phyloP scores from a whole-genome alignment of 768 basidiomycete species.

The Cystofilobasidium bisporidii region DNA sequence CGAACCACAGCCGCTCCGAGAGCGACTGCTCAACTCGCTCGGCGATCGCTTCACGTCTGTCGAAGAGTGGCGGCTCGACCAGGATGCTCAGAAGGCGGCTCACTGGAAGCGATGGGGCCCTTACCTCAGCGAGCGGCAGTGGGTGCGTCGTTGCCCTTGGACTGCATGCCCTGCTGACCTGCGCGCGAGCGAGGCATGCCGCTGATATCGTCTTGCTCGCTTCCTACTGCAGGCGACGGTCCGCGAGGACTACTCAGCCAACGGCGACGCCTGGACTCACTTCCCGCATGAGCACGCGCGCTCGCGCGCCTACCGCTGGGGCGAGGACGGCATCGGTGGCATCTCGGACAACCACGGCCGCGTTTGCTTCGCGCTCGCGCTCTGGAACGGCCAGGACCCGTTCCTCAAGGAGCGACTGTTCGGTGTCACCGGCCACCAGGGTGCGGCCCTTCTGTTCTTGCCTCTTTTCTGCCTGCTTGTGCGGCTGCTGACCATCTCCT shows the following conservation, averaged over 20 bases:
- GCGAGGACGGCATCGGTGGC: conserved; percentile 94
- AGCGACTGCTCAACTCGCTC: neutral
- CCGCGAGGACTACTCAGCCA: conserved; percentile 91
- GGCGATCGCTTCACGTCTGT: conserved; percentile 11
- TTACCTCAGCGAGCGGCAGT: conserved; percentile 92
- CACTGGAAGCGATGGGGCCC: conserved; percentile 99
- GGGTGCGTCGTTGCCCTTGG: conserved; percentile 55
- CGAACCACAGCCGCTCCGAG: conserved; percentile 32
- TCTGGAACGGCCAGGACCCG: conserved; percentile 91
- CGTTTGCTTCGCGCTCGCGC: conserved; percentile 74
- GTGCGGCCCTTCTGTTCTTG: conserved; percentile 32
- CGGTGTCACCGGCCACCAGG: conserved; percentile 86
- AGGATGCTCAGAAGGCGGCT: conserved; percentile 64
- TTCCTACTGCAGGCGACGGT: conserved; percentile 67
- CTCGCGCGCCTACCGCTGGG: conserved; percentile 87
- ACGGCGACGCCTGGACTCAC: conserved; percentile 83
- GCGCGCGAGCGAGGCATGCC: too few species aligned
- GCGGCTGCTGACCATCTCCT: conserved; percentile 23
- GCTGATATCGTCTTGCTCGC: neutral
- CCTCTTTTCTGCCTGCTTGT: too few species aligned
- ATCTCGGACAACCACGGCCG: conserved; percentile 96
- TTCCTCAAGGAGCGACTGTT: conserved; percentile 96
- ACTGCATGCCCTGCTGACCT: neutral
- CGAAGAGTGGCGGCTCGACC: conserved; percentile 47
- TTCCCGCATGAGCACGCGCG: conserved; percentile 83